Percentiles rank a stretch among this genome's conserved stretches.
Conservation (phyloP, 2,329 filamentous ascomycete genomes). For the Aureobasidium sp. region DNA sequence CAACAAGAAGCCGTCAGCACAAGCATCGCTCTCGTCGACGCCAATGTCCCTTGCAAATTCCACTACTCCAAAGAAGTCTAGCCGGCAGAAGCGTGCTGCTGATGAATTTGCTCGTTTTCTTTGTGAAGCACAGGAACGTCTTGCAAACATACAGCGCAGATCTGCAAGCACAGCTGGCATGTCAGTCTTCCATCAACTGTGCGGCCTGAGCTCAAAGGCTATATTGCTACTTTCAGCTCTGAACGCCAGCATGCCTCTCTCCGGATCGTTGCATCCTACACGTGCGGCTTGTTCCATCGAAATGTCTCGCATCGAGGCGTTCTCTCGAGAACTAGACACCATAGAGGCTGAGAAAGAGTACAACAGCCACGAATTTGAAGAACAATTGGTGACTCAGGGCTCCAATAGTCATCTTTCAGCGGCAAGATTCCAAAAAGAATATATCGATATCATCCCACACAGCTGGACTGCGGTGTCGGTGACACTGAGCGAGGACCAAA, state of each 20-base stretch:
- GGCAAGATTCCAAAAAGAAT: conserved; percentile 62
- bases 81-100: conserved; percentile 1
- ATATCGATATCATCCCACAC: conserved; percentile 74
- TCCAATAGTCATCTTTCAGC: conserved; percentile 18
- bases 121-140: conserved; percentile 55
- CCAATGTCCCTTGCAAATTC: neutral
- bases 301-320: conserved; percentile 10
- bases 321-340: neutral
- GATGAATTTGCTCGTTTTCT: conserved; percentile 51
- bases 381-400: neutral
- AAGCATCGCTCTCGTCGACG: conserved; percentile 20
- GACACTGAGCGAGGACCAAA: conserved; percentile 68
- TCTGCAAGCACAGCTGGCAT: conserved; percentile 47
- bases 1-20: neutral
- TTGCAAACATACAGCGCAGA: conserved; percentile 53
- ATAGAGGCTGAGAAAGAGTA: conserved; percentile 1
- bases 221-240: conserved; percentile 33
- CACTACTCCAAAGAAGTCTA: conserved; percentile 10
- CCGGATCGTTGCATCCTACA: conserved; percentile 28
- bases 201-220: conserved; percentile 27
- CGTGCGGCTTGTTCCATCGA: conserved; percentile 30
- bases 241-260: conserved; percentile 21
- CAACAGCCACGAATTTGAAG: neutral
- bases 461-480: conserved; percentile 83
- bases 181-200: conserved; percentile 46